Conservation (phyloP, 345 rosid genomes). For the Corchorus capsularis region DNA sequence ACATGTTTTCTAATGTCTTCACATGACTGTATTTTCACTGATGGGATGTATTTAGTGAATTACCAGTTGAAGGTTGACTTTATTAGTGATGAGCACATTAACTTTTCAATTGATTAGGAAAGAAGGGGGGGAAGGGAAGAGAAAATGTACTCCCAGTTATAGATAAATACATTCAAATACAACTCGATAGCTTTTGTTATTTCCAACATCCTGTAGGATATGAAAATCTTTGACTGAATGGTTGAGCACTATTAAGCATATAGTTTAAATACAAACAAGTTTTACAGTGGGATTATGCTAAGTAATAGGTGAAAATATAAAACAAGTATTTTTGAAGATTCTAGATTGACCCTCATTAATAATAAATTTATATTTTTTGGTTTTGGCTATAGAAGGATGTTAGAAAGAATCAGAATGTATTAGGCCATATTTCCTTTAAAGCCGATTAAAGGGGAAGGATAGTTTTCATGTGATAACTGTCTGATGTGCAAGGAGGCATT, state of each 20-base stretch:
- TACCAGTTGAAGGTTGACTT: slow-evolving; percentile 3
- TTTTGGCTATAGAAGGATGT: neutral
- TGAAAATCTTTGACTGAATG: slow-evolving; percentile 4
- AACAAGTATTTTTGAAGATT: neutral
- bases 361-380: neutral
- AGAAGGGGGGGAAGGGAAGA: neutral
- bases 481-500: neutral
- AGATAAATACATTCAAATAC: neutral
- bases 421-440: neutral
- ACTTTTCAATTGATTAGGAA: neutral
- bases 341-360: neutral
- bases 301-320: neutral
- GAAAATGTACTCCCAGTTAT: neutral
- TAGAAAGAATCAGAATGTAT: neutral
- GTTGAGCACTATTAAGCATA: neutral
- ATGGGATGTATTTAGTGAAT: neutral
- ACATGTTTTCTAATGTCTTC: neutral
- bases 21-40: neutral
- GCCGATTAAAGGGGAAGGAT: neutral
- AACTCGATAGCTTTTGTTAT: neutral
- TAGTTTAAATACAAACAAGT: neutral
- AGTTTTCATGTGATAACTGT: neutral
- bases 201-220: neutral
- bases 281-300: neutral
- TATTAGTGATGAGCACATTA: neutral